Percentiles rank a stretch among this genome's conserved stretches.
Evolutionary conservation across 2,329 filamentous ascomycete genomes (phyloP).

Genomic region (Pseudogymnoascus sp.): DNA sequence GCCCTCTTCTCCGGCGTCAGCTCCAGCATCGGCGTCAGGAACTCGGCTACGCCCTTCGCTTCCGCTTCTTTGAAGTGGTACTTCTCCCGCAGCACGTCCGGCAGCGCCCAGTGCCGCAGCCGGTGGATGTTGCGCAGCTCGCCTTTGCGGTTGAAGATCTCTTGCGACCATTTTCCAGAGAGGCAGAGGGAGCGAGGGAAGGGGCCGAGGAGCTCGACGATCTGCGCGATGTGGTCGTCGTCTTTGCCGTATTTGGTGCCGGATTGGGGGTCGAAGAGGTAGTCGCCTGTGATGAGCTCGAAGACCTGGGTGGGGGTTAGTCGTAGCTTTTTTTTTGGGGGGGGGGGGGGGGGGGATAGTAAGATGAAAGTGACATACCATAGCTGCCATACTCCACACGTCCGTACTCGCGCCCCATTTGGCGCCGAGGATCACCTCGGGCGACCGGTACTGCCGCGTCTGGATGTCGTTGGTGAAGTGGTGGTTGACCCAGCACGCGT

Average conservation of each 20-base stretch:
- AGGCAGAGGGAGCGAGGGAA: conserved; percentile 91
- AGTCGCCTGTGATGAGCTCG: conserved; percentile 95
- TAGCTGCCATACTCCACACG: conserved; percentile 98
- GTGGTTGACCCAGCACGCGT: conserved; percentile 97
- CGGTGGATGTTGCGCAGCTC: conserved; percentile 96
- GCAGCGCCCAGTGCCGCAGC: conserved; percentile 87
- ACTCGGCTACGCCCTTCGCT: conserved; percentile 67
- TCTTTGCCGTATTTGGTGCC: conserved; percentile 99
- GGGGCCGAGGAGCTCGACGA: conserved; percentile 88
- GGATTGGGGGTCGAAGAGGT: conserved; percentile 95
- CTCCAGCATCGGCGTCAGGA: conserved; percentile 86
- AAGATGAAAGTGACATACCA: conserved; percentile 53
- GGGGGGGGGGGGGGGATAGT: not conserved
- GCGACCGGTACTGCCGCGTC: conserved; percentile 91
- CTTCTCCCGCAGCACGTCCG: conserved; percentile 89
- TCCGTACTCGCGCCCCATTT: conserved; percentile 99
- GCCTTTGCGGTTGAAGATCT: conserved; percentile 97
- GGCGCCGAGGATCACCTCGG: conserved; percentile 89
- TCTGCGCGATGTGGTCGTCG: conserved; percentile 97
- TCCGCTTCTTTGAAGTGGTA: conserved; percentile 90
- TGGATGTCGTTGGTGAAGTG: conserved; percentile 99
- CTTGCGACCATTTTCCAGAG: conserved; percentile 92
- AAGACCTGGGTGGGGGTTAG: conserved; percentile 58
- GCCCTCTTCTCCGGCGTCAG: conserved; percentile 79
- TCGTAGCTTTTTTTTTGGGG: not conserved